These are phyloP conservation scores for Aspergillus texensis DNA, from an alignment of 2,329 filamentous ascomycete genomes.

Conservation along the genomic window DNA sequence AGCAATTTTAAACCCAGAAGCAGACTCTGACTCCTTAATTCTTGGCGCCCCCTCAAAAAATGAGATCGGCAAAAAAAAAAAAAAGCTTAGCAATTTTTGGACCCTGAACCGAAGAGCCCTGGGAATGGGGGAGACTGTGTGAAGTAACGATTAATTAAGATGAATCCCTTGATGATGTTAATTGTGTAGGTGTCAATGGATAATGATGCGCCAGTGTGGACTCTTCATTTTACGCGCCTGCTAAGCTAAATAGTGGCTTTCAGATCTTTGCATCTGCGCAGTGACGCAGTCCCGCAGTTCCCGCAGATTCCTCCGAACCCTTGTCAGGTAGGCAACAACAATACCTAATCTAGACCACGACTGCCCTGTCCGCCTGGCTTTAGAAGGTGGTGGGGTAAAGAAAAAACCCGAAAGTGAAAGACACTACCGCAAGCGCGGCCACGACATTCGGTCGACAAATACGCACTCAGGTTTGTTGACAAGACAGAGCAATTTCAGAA, in stretches of 20 bases:
- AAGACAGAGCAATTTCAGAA: conserved; percentile 44
- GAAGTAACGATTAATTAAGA: background rate
- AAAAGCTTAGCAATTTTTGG: background rate
- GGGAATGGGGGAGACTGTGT: background rate
- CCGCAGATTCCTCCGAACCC: background rate
- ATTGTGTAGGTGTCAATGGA: background rate
- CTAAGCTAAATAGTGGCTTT: background rate
- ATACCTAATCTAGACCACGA: background rate
- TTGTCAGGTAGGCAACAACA: background rate
- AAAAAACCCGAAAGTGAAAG: conserved; percentile 12
- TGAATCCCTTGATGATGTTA: background rate
- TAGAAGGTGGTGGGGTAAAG: background rate
- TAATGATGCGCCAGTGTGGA: background rate
- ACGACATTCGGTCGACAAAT: conserved; percentile 34
- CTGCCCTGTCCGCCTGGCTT: background rate
- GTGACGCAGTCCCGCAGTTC: conserved; percentile 1
- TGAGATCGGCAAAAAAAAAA: background rate
- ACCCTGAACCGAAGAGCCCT: background rate
- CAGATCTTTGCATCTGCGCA: background rate
- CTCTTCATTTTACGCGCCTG: background rate
- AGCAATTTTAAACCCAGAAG: background rate
- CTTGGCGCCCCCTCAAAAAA: background rate
- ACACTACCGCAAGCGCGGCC: conserved; percentile 23
- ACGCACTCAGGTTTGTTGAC: conserved; percentile 42
- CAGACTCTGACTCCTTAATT: background rate